Evolutionary conservation across 2,329 filamentous ascomycete species (phyloP).

Genomic region (Parafenestella ontariensis): DNA sequence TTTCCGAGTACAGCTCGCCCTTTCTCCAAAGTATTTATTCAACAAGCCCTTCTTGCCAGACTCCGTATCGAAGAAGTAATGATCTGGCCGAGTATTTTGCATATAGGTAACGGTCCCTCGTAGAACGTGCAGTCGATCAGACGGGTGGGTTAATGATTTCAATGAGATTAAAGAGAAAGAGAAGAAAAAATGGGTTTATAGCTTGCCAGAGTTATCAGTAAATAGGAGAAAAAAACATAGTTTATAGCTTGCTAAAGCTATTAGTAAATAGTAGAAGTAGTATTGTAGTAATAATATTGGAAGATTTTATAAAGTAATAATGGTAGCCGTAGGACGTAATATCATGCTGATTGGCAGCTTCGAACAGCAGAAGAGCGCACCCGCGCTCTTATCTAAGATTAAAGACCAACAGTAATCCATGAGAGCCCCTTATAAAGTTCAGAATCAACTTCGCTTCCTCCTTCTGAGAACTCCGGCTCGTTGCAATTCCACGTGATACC

Average conservation of each 20-base stretch:
- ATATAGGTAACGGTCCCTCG: background rate
- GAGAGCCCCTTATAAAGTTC: background rate
- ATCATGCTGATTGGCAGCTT: no score
- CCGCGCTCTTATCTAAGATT: no score
- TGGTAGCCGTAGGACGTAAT: no score
- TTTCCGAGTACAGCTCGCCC: background rate
- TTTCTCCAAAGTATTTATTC: slow-evolving; percentile 2
- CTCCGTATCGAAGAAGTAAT: background rate
- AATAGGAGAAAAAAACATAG: no score
- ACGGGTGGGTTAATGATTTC: background rate
- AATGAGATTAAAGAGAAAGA: background rate
- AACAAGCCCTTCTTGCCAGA: slow-evolving; percentile 1
- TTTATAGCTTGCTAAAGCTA: no score
- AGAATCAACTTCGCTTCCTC: background rate
- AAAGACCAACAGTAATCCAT: background rate
- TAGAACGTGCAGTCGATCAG: slow-evolving; percentile 2
- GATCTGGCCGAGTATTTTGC: background rate
- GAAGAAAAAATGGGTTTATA: no score
- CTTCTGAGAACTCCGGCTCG: background rate
- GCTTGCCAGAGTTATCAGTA: no score
- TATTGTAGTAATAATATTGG: no score
- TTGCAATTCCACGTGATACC: slow-evolving; percentile 3
- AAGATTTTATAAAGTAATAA: no score
- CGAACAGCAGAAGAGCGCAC: no score
- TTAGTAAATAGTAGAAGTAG: no score